Evolutionary conservation across 2,329 filamentous ascomycete species (phyloP).

Genomic region (Apiospora saccharicola): DNA sequence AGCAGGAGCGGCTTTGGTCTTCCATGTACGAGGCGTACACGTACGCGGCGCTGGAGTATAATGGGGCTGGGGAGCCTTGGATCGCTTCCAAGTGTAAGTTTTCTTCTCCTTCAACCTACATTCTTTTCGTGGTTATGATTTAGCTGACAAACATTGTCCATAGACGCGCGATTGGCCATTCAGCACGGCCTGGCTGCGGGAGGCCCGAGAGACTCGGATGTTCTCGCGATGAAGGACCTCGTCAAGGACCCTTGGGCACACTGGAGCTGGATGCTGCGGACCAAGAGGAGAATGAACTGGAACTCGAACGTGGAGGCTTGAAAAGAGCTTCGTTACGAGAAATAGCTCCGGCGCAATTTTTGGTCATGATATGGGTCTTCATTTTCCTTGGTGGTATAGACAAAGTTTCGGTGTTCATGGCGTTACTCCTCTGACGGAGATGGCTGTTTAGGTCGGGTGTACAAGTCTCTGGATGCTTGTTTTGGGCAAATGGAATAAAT

Average conservation of each 20-base stretch:
- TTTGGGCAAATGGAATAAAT: neutral
- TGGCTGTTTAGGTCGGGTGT: neutral
- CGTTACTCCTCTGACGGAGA: neutral
- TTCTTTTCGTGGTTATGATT: neutral
- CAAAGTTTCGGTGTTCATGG: neutral
- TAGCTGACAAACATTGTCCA: neutral
- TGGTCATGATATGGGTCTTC: neutral
- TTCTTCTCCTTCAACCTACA: too few relatives aligned
- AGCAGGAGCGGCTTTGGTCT: constrained; percentile 49
- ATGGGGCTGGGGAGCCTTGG: constrained; percentile 49
- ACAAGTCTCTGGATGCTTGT: neutral
- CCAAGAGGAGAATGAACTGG: constrained; percentile 43
- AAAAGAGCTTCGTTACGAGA: neutral
- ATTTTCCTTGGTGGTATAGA: neutral
- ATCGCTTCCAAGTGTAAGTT: constrained; percentile 43
- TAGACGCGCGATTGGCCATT: constrained; percentile 44
- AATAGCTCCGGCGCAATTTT: neutral
- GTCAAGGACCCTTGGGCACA: constrained; percentile 46
- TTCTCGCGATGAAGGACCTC: constrained; percentile 45
- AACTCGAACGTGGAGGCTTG: constrained; percentile 26
- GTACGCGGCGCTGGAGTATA: constrained; percentile 49
- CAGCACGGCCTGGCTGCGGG: constrained; percentile 45
- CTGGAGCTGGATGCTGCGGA: constrained; percentile 50
- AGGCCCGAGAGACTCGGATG: constrained; percentile 41
- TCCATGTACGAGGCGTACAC: constrained; percentile 46